Evolutionary conservation across 257 asterid species (phyloP).

Genomic region (Rehmannia glutinosa): DNA sequence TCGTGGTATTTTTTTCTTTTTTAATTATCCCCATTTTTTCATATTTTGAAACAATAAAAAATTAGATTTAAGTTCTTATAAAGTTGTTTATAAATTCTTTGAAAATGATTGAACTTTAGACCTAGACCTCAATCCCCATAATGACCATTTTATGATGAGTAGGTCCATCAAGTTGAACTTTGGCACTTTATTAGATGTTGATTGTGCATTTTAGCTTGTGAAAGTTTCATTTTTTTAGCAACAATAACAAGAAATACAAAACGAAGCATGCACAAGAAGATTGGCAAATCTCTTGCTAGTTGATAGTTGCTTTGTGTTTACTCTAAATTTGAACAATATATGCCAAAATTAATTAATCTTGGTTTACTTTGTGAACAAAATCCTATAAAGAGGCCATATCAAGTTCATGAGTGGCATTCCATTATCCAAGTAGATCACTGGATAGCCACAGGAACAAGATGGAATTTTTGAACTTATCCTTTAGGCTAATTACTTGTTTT

Average conservation of each 20-base stretch:
- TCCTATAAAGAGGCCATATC: not conserved
- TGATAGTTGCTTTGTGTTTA: conserved; percentile 13
- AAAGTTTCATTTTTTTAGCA: conserved; percentile 6
- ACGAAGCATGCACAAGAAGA: not conserved
- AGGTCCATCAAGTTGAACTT: conserved; percentile 12
- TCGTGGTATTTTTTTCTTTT: too few relatives aligned
- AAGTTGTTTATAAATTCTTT: not conserved
- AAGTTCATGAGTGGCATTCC: conserved; percentile 30
- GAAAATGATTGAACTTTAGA: conserved; percentile 7
- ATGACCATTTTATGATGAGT: conserved; percentile 4
- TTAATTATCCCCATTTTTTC: too few relatives aligned
- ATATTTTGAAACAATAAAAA: too few relatives aligned
- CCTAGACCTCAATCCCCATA: not conserved
- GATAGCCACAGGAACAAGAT: conserved; percentile 31
- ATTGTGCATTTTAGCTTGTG: not conserved
- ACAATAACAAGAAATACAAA: not conserved
- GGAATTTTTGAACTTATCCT: too few relatives aligned
- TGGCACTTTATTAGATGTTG: conserved; percentile 19
- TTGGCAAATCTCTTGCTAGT: conserved; percentile 5
- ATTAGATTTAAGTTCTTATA: not conserved
- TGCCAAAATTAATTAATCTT: conserved; percentile 5
- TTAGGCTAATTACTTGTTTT: too few relatives aligned
- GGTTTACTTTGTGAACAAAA: not conserved
- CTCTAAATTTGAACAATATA: conserved; percentile 14
- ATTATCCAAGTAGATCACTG: conserved; percentile 37